Evolutionary conservation across 257 asterid genomes (phyloP), one percentile per base, ranked within the genome.

Genomic region (Solanum medicagineum): DNA sequence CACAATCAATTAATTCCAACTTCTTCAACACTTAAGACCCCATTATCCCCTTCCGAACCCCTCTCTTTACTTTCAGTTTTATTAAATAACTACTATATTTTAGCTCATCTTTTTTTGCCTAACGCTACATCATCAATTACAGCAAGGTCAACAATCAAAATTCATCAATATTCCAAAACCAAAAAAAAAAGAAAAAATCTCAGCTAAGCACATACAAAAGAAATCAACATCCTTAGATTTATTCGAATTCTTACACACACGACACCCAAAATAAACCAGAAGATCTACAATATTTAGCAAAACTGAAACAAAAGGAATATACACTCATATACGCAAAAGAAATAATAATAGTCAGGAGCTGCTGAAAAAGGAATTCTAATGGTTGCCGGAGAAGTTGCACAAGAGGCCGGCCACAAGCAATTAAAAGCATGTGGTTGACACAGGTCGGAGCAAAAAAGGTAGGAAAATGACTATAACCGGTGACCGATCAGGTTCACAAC

Each of bases 341-440:
- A 16, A 22, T 24, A n/a, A 44, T 1, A 49, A 42, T 44, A n/a
- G 40, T 55, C 1, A 81, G 26, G 36, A 32, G 36, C 36, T 32
- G 3, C 36, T 32, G 36, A 3, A 32, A 32, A 55, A 66, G 14
- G 82, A 45, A 66, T 16, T 42, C 62, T 62, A 81, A 85, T 19
- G 15, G 36, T 8, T n/a, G 84, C 69, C 62, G 45, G 85, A 60
- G 22, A 24, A 44, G 68, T 36, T 53, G 81, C 59, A 32, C 56
- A 51, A 49, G 3, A 26, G n/a, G 19, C 45, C 53, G 80, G 55
- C 68, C 55, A 84, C 55, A 57, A 62, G 73, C 83, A 73, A 80
- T 51, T 57, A 44, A 6, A 47, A 70, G 81, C 85, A 81, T 86
- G 87, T 86, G 89, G 89, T 36, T 36, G 40, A 81, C 87, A 87